Base-by-base conservation (phyloP, 345 rosid genomes). In the Eutrema heterophyllum region DNA sequence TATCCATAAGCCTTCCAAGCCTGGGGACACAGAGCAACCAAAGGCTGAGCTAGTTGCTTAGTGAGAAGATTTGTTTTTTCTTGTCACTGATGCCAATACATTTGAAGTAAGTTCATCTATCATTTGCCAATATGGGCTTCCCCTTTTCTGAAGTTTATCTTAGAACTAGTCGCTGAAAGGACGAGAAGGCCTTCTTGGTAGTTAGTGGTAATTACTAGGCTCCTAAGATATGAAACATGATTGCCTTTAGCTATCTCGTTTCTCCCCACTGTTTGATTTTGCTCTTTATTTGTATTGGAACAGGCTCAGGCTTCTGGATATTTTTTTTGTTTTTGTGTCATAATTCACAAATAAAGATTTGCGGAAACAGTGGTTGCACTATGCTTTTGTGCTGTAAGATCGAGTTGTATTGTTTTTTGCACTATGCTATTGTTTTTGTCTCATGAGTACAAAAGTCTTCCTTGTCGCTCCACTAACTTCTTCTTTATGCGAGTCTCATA, bases 1-100 rank as follows among this genome's bases (percentile, higher is more conserved):
- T 36, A 76, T 64, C 9, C 48, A 75, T 38, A 68, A 66, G 71
- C 83, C 89, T 26, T 64, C 63, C 29, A 85, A 73, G 76, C 70
- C 64, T 52, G 76, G 81, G 45, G 72, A 29, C 33, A 75, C 68
- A 83, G 83, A 84, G 72, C 78, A 82, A 12, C 84, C 82, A 70
- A 84, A 88, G 68, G 86, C 78, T 40, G 85, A 85, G 40, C 76
- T 83, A 57, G 81, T 89, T 70, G 86, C 90, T 59, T 90, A 83
- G 81, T 59, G 70, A 62, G 21, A 70, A 15, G 27, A 14, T 49
- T 36, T 38, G 24, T n/a, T 69, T 50, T 3, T 41, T 13, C 2
- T 9, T 8, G 29, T 60, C 35, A 36, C 5, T 36, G 52, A 63
- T 63, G 54, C 60, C n/a, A 9, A 38, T 61, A 33, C 53, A 48